Base-by-base conservation (phyloP, 1,284 basidiomycete species). In the Ustilago hordei region DNA sequence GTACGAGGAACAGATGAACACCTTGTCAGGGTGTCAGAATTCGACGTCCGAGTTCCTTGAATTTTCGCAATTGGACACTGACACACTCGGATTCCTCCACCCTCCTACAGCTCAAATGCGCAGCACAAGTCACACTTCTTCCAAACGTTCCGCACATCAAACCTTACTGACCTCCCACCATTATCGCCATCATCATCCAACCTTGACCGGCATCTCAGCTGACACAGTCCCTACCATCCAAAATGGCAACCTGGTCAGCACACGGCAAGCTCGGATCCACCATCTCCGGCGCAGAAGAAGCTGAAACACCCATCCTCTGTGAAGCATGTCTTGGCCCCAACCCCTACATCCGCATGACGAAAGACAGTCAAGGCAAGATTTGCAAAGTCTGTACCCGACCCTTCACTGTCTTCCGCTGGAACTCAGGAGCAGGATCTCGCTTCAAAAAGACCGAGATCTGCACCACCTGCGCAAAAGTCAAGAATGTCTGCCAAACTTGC, bases 391-490 rank as follows among this genome's bases (percentile, higher is more conserved):
- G 97, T 91, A 95, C 52, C 93, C 86, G 63, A 72, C 87, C 95
- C 7, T 98, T 97, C 88, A 98, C 95, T 60, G 93, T 98, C 79
- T 99, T 99, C 87, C 92, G 95, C 54, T 99, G 97, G 97, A 96
- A 98, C 83, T 95, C 97, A 2, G 97, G 97, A 58, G 84, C 87
- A 15, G 96, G 95, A 48, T 93, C 92, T 85, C 91, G 97, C 47
- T 97, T 92, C 91, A 99, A 99, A 89, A 94, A 95, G 81, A 99
- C 97, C 5, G 96, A 98, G 75, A 92, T 99, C 78, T 99, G 97
- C 88, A 95, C 97, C 86, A 98, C 97, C 0, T 99, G 97, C 83
- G 94, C 96, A 43, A 99, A 98, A 89, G 92, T 98, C 81, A 98
- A 98, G 89, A 98, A 99, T 84, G 93, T 97, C 48, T 99, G 97